These are phyloP conservation scores for Lodderomyces parapsilosis DNA, from an alignment of 1,139 yeast species.

Conservation along the genomic window DNA sequence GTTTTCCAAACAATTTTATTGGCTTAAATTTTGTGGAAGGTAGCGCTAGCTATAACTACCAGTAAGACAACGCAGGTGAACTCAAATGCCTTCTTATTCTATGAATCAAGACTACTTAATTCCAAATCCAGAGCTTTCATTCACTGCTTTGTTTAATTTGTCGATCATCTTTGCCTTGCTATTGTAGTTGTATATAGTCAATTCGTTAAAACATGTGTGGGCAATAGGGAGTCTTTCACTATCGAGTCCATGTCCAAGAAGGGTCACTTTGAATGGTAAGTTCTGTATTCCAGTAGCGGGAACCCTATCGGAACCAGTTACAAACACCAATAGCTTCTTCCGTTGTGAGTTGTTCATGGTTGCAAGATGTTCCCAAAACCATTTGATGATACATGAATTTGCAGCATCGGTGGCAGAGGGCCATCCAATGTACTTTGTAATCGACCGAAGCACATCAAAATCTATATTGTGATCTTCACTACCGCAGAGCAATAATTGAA, in stretches of 20 bases:
- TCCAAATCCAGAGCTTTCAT: conserved; percentile 86
- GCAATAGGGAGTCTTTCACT: conserved; percentile 69
- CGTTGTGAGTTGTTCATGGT: conserved; percentile 48
- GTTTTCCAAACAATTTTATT: conserved; percentile 23
- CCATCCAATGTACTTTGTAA: conserved; percentile 75
- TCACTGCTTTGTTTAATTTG: conserved; percentile 65
- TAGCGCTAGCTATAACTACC: not conserved
- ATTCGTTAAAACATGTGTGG: conserved; percentile 91
- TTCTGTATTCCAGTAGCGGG: conserved; percentile 91
- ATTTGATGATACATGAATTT: conserved; percentile 43
- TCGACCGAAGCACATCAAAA: conserved; percentile 60
- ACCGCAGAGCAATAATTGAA: conserved; percentile 78
- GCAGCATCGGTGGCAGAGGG: conserved; percentile 29
- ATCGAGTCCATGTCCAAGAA: conserved; percentile 45
- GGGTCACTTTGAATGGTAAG: conserved; percentile 63
- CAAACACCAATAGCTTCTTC: conserved; percentile 65
- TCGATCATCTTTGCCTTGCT: conserved; percentile 48
- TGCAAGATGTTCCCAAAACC: conserved; percentile 85
- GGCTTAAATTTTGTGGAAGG: conserved; percentile 16
- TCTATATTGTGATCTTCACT: conserved; percentile 67
- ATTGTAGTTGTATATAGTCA: conserved; percentile 69
- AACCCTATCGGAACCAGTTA: conserved; percentile 87
- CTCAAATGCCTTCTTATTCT: no score
- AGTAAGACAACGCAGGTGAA: no score
- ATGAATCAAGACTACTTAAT: conserved; percentile 53